Evolutionary conservation across 1,139 yeast species (phyloP).

Genomic region (Pneumocystis sp.): DNA sequence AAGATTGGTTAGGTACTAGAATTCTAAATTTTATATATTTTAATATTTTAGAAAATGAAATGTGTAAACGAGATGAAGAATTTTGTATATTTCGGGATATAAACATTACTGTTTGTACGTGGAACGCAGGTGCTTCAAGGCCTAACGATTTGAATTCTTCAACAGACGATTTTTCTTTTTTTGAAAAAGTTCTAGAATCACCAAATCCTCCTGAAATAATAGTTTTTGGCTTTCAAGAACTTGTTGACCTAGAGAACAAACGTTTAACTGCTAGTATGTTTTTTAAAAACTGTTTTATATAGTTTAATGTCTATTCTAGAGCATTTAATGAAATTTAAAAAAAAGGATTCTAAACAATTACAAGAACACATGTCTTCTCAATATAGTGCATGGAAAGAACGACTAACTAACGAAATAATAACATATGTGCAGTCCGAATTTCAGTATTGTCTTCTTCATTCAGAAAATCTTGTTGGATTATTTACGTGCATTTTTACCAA

Average conservation of each 20-base stretch:
- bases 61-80: slow-evolving; percentile 21
- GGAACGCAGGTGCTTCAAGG: slow-evolving; percentile 32
- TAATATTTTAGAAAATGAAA: slow-evolving; percentile 17
- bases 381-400: slow-evolving; percentile 29
- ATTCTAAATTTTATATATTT: neutral
- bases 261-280: slow-evolving; percentile 44
- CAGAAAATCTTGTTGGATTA: slow-evolving; percentile 80
- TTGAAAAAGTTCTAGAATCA: slow-evolving; percentile 11
- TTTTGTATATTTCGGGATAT: slow-evolving; percentile 21
- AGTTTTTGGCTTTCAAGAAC: slow-evolving; percentile 83
- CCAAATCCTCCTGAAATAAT: slow-evolving; percentile 47
- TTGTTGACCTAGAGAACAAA: slow-evolving; percentile 79
- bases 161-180: slow-evolving; percentile 15
- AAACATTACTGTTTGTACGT: slow-evolving; percentile 25
- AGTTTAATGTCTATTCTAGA: slow-evolving; percentile 2
- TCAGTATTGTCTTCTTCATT: slow-evolving; percentile 55
- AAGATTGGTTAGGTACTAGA: slow-evolving; percentile 24
- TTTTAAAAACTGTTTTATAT: neutral
- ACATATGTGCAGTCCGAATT: slow-evolving; percentile 13
- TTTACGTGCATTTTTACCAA: slow-evolving; percentile 53
- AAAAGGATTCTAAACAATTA: slow-evolving; percentile 36
- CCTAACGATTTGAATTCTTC: slow-evolving; percentile 23
- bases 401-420: slow-evolving; percentile 15
- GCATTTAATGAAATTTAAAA: slow-evolving; percentile 27
- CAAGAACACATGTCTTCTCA: slow-evolving; percentile 26